Evolutionary conservation across 108 stramenopile genomes (phyloP).

Genomic region (Discostella pseudostelligera): DNA sequence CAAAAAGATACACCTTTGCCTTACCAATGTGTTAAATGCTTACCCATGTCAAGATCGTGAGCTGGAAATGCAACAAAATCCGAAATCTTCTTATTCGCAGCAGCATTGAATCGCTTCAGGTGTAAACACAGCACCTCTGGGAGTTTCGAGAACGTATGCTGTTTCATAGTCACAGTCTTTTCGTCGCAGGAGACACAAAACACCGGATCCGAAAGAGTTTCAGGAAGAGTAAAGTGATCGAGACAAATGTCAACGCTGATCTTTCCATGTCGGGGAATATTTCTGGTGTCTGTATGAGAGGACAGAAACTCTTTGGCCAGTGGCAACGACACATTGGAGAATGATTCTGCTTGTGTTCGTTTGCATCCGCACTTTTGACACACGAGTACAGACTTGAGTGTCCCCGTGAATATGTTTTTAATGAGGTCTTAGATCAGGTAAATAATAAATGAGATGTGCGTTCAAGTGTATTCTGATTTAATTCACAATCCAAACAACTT

Average conservation of each 20-base stretch:
- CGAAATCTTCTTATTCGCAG: constrained; percentile 67
- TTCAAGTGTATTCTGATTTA: neutral
- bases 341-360: constrained; percentile 61
- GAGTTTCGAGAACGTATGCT: constrained; percentile 71
- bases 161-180: constrained; percentile 62
- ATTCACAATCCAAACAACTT: neutral
- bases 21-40: constrained; percentile 72
- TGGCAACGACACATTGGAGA: constrained; percentile 73
- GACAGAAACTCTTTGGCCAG: constrained; percentile 58
- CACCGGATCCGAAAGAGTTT: constrained; percentile 59
- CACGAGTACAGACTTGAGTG: constrained; percentile 64
- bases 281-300: constrained; percentile 38
- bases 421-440: constrained; percentile 41
- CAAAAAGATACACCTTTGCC: no score
- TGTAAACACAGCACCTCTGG: constrained; percentile 79
- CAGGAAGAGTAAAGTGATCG: constrained; percentile 62
- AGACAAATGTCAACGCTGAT: constrained; percentile 60
- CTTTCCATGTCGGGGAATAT: constrained; percentile 9
- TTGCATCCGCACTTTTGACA: constrained; percentile 76
- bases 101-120: constrained; percentile 79
- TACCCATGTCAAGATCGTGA: constrained; percentile 67
- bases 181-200: constrained; percentile 60
- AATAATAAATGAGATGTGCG: neutral
- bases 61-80: constrained; percentile 79
- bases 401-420: constrained; percentile 72